A percentile compares a stretch with the other conserved stretches of the same genome.
phyloP scores from a whole-genome alignment of 2,329 filamentous ascomycete species.

The Trichoderma breve region DNA sequence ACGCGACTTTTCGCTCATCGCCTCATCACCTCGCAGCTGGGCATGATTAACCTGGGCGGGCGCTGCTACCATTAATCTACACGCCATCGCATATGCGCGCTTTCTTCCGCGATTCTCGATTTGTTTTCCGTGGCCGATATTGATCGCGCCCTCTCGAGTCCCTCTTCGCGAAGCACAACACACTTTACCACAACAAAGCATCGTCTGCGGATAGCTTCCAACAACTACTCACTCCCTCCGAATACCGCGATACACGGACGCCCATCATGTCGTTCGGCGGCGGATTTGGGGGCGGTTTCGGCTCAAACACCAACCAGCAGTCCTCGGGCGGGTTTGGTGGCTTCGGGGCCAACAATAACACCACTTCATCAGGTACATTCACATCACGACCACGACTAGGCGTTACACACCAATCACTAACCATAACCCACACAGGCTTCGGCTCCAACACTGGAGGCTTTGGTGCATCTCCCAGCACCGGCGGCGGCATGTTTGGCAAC shows the following conservation, averaged over 20 bases:
- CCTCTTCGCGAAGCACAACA: slow-evolving; percentile 4
- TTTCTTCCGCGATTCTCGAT: slow-evolving; percentile 12
- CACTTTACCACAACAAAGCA: not conserved
- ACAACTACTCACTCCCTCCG: slow-evolving; percentile 19
- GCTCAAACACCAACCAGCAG: slow-evolving; percentile 47
- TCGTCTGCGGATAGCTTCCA: slow-evolving; percentile 20
- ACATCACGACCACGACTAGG: slow-evolving; percentile 20
- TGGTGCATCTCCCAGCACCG: slow-evolving; percentile 37
- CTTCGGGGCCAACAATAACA: slow-evolving; percentile 48
- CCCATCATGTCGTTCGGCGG: slow-evolving; percentile 55
- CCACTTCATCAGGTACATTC: slow-evolving; percentile 52
- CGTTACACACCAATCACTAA: slow-evolving; percentile 28
- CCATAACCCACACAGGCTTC: slow-evolving; percentile 31
- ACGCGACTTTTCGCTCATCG: slow-evolving; percentile 16
- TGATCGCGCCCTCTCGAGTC: slow-evolving; percentile 11
- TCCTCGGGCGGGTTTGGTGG: slow-evolving; percentile 53
- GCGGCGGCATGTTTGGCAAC: slow-evolving; percentile 47
- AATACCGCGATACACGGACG: slow-evolving; percentile 25
- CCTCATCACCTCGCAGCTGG: slow-evolving; percentile 23
- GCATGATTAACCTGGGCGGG: slow-evolving; percentile 21
- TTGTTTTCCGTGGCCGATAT: slow-evolving; percentile 2
- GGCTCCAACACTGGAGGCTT: slow-evolving; percentile 41
- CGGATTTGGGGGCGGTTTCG: slow-evolving; percentile 54
- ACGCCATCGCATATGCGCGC: slow-evolving; percentile 10
- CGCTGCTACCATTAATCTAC: not conserved